These are phyloP conservation scores for Lichina pygmaea DNA, from an alignment of 495 filamentous ascomycete species.

Conservation along the genomic window DNA sequence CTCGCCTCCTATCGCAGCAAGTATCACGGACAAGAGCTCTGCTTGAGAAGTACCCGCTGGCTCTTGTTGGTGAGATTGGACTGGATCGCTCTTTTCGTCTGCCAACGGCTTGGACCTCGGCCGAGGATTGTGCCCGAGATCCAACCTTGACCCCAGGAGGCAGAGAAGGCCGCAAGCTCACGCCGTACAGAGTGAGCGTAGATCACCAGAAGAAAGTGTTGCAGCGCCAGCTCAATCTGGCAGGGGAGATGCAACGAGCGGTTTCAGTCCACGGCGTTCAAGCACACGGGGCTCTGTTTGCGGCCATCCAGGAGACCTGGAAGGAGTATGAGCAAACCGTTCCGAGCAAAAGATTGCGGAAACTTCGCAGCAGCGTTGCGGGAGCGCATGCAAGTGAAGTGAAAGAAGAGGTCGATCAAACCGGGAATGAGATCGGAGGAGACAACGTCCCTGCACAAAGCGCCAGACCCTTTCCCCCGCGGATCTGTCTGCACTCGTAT, in stretches of 20 bases:
- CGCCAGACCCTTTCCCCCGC: slow-evolving; percentile 47
- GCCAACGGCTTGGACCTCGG: slow-evolving; percentile 30
- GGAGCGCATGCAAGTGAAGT: slow-evolving; percentile 11
- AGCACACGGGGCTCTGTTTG: slow-evolving; percentile 60
- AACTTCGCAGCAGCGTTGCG: slow-evolving; percentile 14
- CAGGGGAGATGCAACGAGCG: slow-evolving; percentile 51
- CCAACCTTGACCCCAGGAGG: slow-evolving; percentile 47
- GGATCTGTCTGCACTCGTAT: slow-evolving; percentile 86
- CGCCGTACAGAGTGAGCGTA: slow-evolving; percentile 46
- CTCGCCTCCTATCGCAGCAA: slow-evolving; percentile 36
- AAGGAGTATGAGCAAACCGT: slow-evolving; percentile 51
- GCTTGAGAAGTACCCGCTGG: slow-evolving; percentile 32
- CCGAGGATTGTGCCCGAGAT: slow-evolving; percentile 24
- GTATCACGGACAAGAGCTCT: slow-evolving; percentile 34
- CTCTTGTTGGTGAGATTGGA: slow-evolving; percentile 72
- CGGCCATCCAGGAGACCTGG: slow-evolving; percentile 51
- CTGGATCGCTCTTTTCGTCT: slow-evolving; percentile 69
- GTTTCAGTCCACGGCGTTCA: slow-evolving; percentile 84
- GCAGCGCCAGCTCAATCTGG: slow-evolving; percentile 59
- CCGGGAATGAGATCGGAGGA: neutral
- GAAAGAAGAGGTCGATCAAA: slow-evolving; percentile 10
- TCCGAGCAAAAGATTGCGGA: slow-evolving; percentile 32
- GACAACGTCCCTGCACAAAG: neutral
- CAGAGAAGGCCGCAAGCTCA: slow-evolving; percentile 49
- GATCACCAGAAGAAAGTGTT: slow-evolving; percentile 54